Base-by-base conservation (phyloP, 1,284 basidiomycete genomes). In the Phellinidium pouzarii region DNA sequence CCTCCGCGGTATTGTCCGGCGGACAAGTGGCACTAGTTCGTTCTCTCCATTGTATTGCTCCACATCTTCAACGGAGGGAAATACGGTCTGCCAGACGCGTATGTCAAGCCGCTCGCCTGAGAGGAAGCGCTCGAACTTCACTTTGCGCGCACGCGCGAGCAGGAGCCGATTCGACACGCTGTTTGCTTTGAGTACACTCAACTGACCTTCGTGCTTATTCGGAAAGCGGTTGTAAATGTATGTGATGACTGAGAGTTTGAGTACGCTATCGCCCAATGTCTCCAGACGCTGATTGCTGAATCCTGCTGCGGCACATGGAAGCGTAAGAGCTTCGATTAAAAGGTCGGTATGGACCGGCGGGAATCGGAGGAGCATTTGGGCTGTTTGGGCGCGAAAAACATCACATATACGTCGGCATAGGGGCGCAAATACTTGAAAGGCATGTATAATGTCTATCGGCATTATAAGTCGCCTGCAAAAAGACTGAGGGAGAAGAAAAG, bases 241-340 rank as follows among this genome's bases (percentile, higher is more conserved):
- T 1, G 91, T 81, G 11, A 84, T 84, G 1, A 81, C 81, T 40
- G 80, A 78, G 26, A 93, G 67, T 63, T 92, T 84, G 40, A 94
- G 74, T 0, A 91, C 85, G 0, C 85, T 79, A 62, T 93, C 91
- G 6, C 91, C 90, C 14, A 92, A 71, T 0, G 89, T 91, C 65
- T 94, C 91, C 48, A 93, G 65, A 1, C 87, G 79, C 63, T 94
- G 87, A 58, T 92, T 93, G 65, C 78, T 88, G 68, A 79, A 88
- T 5, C 76, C 74, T 4, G 78, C 74, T 29, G 64, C 64, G 11
- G 81, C 75, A 41, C 73, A 74, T 1, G 90, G 90, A 9, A 89
- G 70, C 0, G 87, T 90, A 26, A 87, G 72, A 2, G 87, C 87
- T 63, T 91, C 80, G 2, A 83, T 70, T 44, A 91, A 71, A 4